phyloP scores from a whole-genome alignment of 2,329 filamentous ascomycete genomes.

The Cercospora canescens region DNA sequence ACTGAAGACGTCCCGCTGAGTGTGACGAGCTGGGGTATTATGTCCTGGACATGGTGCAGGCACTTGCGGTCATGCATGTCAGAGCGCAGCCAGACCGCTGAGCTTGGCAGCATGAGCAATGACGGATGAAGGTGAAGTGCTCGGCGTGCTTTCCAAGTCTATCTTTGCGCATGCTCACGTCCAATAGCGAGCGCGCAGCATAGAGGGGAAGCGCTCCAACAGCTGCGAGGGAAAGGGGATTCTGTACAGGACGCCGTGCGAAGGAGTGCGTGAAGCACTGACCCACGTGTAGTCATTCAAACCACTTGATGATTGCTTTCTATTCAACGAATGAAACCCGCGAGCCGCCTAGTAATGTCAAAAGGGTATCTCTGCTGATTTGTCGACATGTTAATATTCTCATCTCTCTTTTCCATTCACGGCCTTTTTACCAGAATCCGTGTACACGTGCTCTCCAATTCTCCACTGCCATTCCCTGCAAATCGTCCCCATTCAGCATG shows the following conservation, averaged over 20 bases:
- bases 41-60: neutral
- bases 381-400: neutral
- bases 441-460: conserved; percentile 45
- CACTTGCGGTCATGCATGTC: neutral
- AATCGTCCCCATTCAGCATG: conserved; percentile 60
- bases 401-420: neutral
- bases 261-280: neutral
- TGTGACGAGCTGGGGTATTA: neutral
- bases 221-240: neutral
- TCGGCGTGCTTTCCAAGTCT: too few species aligned
- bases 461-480: conserved; percentile 48
- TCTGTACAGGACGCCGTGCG: neutral
- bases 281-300: neutral
- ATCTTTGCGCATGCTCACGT: neutral
- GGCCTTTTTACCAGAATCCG: conserved; percentile 13
- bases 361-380: neutral
- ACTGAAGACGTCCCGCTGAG: conserved; percentile 15
- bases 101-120: neutral
- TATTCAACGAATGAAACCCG: neutral
- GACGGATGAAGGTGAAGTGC: too few species aligned
- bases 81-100: neutral
- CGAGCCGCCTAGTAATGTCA: neutral
- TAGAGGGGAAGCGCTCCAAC: neutral
- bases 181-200: neutral
- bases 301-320: neutral